Evolutionary conservation across 805 yeast genomes (phyloP).

Genomic region (Metschnikowia corniflorae): DNA sequence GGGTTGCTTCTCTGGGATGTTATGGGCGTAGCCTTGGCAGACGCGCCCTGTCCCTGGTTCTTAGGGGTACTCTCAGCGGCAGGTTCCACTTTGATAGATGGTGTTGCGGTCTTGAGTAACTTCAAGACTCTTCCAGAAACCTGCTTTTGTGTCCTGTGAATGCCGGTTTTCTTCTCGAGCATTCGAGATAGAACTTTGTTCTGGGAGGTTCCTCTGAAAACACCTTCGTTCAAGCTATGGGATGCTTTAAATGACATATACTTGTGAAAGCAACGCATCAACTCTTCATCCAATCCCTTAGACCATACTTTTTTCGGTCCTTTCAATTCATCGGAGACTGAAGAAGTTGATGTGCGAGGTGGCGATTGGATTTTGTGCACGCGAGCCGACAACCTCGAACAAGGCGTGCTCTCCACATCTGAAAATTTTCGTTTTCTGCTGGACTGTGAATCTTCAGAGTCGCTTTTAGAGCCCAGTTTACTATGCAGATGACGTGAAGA

Average conservation of each 20-base stretch:
- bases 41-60: neutral
- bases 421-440: constrained; percentile 4
- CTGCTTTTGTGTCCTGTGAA: constrained; percentile 36
- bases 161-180: constrained; percentile 35
- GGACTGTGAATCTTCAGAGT: neutral
- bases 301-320: constrained; percentile 30
- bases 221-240: constrained; percentile 20
- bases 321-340: neutral
- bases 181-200: constrained; percentile 40
- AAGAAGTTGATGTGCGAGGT: constrained; percentile 2
- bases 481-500: too few relatives aligned
- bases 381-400: constrained; percentile 34
- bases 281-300: constrained; percentile 31
- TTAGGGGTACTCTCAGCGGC: constrained; percentile 8
- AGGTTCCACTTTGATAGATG: neutral
- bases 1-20: neutral
- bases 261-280: constrained; percentile 34
- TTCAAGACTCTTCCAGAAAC: constrained; percentile 20
- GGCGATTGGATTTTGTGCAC: constrained; percentile 33
- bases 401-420: constrained; percentile 28
- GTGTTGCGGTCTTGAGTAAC: constrained; percentile 7
- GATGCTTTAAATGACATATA: constrained; percentile 30
- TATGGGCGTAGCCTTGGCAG: neutral
- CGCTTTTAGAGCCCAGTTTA: neutral
- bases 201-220: constrained; percentile 32